phyloP scores from a whole-genome alignment of 2,329 filamentous ascomycete species.

The Stagonosporopsis cucurbitacearum region DNA sequence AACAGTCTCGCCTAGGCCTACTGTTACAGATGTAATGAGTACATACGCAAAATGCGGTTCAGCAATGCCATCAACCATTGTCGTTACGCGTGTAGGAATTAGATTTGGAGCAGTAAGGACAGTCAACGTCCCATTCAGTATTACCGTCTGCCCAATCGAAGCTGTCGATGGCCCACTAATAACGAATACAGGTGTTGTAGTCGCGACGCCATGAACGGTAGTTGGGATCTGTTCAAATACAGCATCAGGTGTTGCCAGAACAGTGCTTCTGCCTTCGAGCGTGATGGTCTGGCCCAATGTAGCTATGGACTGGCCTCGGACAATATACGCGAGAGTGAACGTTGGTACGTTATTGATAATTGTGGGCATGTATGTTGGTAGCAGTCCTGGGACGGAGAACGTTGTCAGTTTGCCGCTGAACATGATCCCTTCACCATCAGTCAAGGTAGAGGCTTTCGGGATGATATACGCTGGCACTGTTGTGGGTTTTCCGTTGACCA shows the following conservation, averaged over 20 bases:
- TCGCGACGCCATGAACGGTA: background rate
- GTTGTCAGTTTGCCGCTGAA: background rate
- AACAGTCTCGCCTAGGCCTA: conserved; percentile 23
- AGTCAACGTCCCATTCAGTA: background rate
- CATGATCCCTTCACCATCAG: background rate
- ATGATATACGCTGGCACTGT: background rate
- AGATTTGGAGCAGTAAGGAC: background rate
- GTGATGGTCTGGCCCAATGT: background rate
- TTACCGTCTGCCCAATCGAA: background rate
- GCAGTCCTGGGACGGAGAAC: background rate
- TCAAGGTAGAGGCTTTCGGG: background rate
- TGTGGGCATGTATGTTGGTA: background rate
- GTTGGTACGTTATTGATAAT: background rate
- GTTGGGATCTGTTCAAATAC: background rate
- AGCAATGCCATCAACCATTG: background rate
- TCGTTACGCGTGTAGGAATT: background rate
- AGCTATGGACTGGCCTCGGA: background rate
- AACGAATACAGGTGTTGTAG: background rate
- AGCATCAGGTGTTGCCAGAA: background rate
- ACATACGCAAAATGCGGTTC: background rate
- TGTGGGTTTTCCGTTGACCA: background rate
- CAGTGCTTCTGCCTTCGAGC: background rate
- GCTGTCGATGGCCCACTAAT: background rate
- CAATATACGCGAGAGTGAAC: background rate
- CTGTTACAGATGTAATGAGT: background rate